Evolutionary conservation across 2,329 filamentous ascomycete species (phyloP).

Genomic region (Colletotrichum caudatum): DNA sequence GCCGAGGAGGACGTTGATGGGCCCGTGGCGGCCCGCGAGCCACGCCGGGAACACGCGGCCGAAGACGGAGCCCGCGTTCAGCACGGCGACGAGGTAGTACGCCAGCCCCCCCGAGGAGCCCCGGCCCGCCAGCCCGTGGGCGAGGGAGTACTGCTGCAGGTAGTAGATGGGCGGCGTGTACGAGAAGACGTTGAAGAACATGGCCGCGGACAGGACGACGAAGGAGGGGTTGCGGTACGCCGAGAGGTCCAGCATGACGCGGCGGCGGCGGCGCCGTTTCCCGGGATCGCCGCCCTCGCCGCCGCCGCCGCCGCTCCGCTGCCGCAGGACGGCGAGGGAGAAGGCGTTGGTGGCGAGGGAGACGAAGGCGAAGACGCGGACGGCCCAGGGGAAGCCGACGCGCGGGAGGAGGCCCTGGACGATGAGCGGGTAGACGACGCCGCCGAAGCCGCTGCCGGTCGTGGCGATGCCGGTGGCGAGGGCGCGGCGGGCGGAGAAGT

Average conservation of each 20-base stretch:
- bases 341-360: conserved; percentile 49
- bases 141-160: conserved; percentile 56
- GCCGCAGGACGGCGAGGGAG: conserved; percentile 47
- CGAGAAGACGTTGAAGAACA: conserved; percentile 51
- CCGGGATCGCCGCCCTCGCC: background rate
- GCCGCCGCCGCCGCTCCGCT: conserved; percentile 32
- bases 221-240: conserved; percentile 50
- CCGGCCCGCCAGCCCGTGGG: conserved; percentile 48
- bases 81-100: conserved; percentile 62
- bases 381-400: conserved; percentile 53
- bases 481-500: conserved; percentile 54
- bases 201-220: conserved; percentile 49
- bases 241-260: conserved; percentile 47
- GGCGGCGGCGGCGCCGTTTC: conserved; percentile 38
- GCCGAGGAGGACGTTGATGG: conserved; percentile 56
- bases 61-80: conserved; percentile 63
- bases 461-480: conserved; percentile 58
- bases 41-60: conserved; percentile 62
- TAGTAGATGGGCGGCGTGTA: conserved; percentile 60
- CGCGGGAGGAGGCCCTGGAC: conserved; percentile 48
- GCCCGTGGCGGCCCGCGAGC: conserved; percentile 56
- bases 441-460: conserved; percentile 55
- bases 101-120: conserved; percentile 47
- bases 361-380: conserved; percentile 52
- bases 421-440: conserved; percentile 54